Percentiles rank a stretch among this genome's conserved stretches.
Conservation (phyloP, 352 stramenopile species). For the Pythium brassicae region DNA sequence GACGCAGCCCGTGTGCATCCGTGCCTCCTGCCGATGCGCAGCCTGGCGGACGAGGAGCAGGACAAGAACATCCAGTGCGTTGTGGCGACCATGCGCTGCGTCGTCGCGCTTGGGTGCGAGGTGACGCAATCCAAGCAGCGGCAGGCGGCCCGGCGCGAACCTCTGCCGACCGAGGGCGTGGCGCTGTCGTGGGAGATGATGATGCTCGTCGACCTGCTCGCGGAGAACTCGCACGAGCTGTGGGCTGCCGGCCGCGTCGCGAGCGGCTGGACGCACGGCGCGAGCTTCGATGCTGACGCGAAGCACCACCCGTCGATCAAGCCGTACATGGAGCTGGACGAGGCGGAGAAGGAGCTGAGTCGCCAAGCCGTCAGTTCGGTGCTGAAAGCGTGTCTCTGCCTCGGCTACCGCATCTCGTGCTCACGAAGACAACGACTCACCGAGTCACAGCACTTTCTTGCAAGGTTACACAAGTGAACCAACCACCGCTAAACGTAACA, state of each 20-base stretch:
- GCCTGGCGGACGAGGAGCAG: constrained; percentile 28
- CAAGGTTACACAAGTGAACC: not conserved
- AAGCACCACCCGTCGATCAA: constrained; percentile 57
- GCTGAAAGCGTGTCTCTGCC: constrained; percentile 49
- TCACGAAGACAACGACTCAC: constrained; percentile 7
- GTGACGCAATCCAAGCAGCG: constrained; percentile 19
- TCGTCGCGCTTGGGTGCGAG: constrained; percentile 48
- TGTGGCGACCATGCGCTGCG: constrained; percentile 55
- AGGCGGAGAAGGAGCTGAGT: constrained; percentile 41
- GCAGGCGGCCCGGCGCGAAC: constrained; percentile 5
- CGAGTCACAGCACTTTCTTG: too few relatives aligned
- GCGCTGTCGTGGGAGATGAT: constrained; percentile 55
- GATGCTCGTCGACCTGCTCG: constrained; percentile 63
- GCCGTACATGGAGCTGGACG: constrained; percentile 53
- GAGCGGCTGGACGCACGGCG: constrained; percentile 33
- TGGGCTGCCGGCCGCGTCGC: constrained; percentile 48
- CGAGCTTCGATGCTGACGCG: constrained; percentile 29
- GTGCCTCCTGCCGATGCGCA: constrained; percentile 45
- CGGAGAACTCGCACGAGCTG: constrained; percentile 68
- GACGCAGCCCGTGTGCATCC: constrained; percentile 42
- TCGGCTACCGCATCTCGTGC: constrained; percentile 46
- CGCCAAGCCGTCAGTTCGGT: constrained; percentile 42
- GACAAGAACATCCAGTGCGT: constrained; percentile 41
- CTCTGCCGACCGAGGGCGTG: constrained; percentile 29
- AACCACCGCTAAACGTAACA: too few relatives aligned